phyloP scores from a whole-genome alignment of 257 asterid genomes.

The Echites panduratus region DNA sequence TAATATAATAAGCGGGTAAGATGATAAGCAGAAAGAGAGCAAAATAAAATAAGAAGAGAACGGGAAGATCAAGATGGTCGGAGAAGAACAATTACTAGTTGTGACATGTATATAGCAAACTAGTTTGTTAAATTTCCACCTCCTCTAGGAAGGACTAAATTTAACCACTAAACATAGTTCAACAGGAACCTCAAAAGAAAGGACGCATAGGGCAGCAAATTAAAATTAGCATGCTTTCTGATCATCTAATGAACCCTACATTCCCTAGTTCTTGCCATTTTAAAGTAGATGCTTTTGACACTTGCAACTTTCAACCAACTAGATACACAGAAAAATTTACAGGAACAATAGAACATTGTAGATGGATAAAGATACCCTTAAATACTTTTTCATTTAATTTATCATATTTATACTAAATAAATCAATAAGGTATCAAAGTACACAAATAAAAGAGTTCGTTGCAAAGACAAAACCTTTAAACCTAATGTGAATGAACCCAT shows the following conservation, averaged over 20 bases:
- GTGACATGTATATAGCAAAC: too few species aligned
- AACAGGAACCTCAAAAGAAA: neutral
- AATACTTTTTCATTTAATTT: too few species aligned
- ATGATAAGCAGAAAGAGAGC: neutral
- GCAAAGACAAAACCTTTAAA: neutral
- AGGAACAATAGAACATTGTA: neutral
- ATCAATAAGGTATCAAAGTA: neutral
- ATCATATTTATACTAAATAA: neutral
- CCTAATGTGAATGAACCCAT: neutral
- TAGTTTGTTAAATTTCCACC: too few species aligned
- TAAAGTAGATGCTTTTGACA: neutral
- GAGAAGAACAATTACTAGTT: neutral
- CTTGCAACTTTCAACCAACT: neutral
- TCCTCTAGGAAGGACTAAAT: too few species aligned
- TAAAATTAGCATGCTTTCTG: neutral
- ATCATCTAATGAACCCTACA: neutral
- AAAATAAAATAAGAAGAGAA: neutral
- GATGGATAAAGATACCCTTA: neutral
- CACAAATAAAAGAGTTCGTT: neutral
- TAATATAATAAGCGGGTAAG: neutral
- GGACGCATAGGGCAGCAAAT: neutral
- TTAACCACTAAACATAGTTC: neutral
- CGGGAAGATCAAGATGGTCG: neutral
- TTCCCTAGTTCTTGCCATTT: neutral
- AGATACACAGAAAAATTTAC: neutral